phyloP scores from a whole-genome alignment of 169 alveolate genomes.

The Toxoplasma gondii region DNA sequence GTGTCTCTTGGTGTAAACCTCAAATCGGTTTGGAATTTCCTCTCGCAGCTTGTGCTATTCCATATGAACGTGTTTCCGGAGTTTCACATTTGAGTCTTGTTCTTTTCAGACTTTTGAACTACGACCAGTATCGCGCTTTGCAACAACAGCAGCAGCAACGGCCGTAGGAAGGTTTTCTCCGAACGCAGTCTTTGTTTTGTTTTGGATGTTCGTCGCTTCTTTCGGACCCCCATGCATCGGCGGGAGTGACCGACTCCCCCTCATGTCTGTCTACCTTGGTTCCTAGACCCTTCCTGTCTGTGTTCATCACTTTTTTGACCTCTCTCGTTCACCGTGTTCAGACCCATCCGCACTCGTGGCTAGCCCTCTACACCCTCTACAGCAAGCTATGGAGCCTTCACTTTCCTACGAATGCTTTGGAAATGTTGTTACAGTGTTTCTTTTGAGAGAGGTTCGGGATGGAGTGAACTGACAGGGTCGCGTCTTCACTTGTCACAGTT shows the following conservation, averaged over 20 bases:
- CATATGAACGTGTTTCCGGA: neutral
- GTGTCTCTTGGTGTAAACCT: too few species aligned
- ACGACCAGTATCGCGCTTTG: slow-evolving; percentile 18
- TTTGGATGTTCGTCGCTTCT: neutral
- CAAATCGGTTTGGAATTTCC: too few species aligned
- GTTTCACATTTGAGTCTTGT: neutral
- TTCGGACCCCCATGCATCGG: neutral
- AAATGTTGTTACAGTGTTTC: too few species aligned
- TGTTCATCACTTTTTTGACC: neutral
- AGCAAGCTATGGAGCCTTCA: too few species aligned
- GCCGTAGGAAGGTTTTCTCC: neutral
- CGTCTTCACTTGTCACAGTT: too few species aligned
- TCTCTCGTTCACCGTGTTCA: neutral
- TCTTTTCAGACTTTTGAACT: neutral
- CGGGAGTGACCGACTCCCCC: neutral
- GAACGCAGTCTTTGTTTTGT: too few species aligned
- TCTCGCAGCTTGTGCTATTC: too few species aligned
- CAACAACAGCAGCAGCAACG: slow-evolving; percentile 39
- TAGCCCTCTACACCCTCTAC: too few species aligned
- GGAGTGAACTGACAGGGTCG: too few species aligned
- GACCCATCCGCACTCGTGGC: too few species aligned
- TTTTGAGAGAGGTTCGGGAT: too few species aligned
- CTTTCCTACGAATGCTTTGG: too few species aligned
- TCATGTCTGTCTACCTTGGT: neutral
- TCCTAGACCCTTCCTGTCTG: neutral